Evolutionary conservation across 1,284 basidiomycete species (phyloP).

Genomic region (Ustilago lituana): DNA sequence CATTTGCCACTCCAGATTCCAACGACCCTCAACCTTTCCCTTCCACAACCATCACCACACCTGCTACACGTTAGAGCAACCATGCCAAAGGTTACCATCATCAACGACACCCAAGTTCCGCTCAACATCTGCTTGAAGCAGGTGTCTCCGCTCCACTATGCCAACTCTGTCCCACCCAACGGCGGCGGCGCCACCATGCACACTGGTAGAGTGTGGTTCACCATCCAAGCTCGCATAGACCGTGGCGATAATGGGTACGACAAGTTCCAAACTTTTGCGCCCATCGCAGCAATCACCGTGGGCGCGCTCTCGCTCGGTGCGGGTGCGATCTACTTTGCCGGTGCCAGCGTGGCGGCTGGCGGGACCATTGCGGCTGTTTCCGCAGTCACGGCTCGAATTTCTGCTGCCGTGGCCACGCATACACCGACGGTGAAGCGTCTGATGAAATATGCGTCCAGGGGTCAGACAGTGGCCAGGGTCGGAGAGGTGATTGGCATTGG

Average conservation of each 20-base stretch:
- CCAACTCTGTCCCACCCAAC: conserved; percentile 49
- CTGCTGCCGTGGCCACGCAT: conserved; percentile 43
- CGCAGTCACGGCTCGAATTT: conserved; percentile 42
- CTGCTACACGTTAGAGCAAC: neutral
- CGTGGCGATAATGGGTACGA: conserved; percentile 53
- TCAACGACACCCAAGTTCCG: conserved; percentile 58
- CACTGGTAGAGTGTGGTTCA: conserved; percentile 57
- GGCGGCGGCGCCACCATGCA: conserved; percentile 45
- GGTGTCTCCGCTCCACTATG: conserved; percentile 57
- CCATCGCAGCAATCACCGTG: conserved; percentile 54
- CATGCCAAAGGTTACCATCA: conserved; percentile 56
- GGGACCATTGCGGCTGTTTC: conserved; percentile 44
- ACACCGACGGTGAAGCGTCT: conserved; percentile 50
- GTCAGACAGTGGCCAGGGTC: conserved; percentile 51
- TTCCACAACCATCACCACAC: neutral
- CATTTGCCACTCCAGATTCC: no score
- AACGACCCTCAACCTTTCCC: no score
- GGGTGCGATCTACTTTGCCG: conserved; percentile 57
- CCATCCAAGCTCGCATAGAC: conserved; percentile 55
- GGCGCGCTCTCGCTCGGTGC: conserved; percentile 48
- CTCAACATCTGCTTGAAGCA: conserved; percentile 58
- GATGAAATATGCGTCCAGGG: conserved; percentile 52
- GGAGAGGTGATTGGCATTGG: conserved; percentile 59
- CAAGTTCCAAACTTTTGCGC: conserved; percentile 53
- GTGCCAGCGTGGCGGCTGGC: conserved; percentile 48